These are phyloP conservation scores for Persicaria maculosa DNA, from an alignment of 148 eudicot species.

Conservation along the genomic window DNA sequence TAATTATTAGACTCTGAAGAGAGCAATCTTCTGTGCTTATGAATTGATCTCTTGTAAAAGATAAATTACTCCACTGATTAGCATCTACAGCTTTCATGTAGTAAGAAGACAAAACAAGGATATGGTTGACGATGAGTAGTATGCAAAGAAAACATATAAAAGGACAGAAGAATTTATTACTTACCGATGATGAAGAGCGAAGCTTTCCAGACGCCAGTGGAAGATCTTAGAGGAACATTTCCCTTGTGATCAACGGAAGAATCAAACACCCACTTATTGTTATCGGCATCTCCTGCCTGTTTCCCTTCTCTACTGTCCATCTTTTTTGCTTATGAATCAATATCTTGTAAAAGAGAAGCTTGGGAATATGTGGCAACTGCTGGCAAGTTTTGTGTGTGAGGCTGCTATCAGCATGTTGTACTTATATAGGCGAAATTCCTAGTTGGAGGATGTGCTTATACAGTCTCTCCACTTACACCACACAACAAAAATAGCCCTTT, in stretches of 20 bases:
- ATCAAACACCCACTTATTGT: constrained; percentile 61
- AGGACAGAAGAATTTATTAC: constrained; percentile 10
- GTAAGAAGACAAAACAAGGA: background rate
- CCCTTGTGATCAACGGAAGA: constrained; percentile 69
- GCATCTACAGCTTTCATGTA: no score
- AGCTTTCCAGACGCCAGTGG: constrained; percentile 84
- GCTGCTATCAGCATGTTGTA: background rate
- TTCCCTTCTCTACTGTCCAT: background rate
- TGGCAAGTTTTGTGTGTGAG: background rate
- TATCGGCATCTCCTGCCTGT: constrained; percentile 15
- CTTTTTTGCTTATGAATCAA: background rate
- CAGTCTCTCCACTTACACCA: no score
- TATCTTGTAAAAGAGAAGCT: background rate
- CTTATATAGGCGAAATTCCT: background rate
- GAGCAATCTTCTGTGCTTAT: no score
- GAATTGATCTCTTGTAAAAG: no score
- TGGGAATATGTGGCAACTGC: background rate
- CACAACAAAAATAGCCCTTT: no score
- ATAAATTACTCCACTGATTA: no score
- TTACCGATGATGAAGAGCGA: constrained; percentile 73
- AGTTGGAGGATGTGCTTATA: no score
- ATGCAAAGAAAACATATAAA: background rate
- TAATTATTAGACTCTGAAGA: no score
- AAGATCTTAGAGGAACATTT: constrained; percentile 51
- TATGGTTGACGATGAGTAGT: background rate